A percentile compares a stretch with the other conserved stretches of the same genome.
phyloP scores from a whole-genome alignment of 2,329 filamentous ascomycete genomes.

The Talaromyces sp. region DNA sequence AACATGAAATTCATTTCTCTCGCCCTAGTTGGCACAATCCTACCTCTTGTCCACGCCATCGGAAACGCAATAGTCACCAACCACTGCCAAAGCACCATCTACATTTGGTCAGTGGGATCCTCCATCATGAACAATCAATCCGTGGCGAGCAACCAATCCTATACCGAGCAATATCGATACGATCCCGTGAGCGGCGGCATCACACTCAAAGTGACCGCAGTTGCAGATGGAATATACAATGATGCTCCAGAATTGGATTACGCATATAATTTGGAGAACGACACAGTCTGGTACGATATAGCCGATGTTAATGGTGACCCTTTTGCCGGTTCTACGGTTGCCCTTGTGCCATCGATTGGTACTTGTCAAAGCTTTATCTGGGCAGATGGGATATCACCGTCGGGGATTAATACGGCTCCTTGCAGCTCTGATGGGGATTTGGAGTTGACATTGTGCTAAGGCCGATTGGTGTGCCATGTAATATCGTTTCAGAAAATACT shows the following conservation, averaged over 20 bases:
- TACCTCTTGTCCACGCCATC: slow-evolving; percentile 19
- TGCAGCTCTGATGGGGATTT: slow-evolving; percentile 24
- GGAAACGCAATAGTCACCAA: slow-evolving; percentile 37
- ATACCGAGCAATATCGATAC: slow-evolving; percentile 35
- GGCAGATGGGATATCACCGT: slow-evolving; percentile 31
- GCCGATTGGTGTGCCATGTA: background rate
- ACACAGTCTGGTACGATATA: slow-evolving; percentile 41
- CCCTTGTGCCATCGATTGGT: slow-evolving; percentile 23
- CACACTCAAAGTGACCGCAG: slow-evolving; percentile 41
- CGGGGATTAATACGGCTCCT: slow-evolving; percentile 31
- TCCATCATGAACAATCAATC: slow-evolving; percentile 23
- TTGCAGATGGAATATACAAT: slow-evolving; percentile 31
- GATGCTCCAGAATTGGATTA: slow-evolving; percentile 39
- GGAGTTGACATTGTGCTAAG: slow-evolving; percentile 19
- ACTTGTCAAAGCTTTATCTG: slow-evolving; percentile 26
- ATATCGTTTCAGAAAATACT: background rate
- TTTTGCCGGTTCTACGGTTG: slow-evolving; percentile 31
- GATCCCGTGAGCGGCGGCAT: slow-evolving; percentile 38
- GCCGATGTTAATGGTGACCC: slow-evolving; percentile 46
- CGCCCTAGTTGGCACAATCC: slow-evolving; percentile 15
- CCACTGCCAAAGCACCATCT: slow-evolving; percentile 30
- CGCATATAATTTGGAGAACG: slow-evolving; percentile 37
- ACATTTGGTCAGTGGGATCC: slow-evolving; percentile 38
- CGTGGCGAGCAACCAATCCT: slow-evolving; percentile 26
- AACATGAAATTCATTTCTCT: slow-evolving; percentile 14